phyloP scores from a whole-genome alignment of 345 rosid species.

The Gossypium thurberi region DNA sequence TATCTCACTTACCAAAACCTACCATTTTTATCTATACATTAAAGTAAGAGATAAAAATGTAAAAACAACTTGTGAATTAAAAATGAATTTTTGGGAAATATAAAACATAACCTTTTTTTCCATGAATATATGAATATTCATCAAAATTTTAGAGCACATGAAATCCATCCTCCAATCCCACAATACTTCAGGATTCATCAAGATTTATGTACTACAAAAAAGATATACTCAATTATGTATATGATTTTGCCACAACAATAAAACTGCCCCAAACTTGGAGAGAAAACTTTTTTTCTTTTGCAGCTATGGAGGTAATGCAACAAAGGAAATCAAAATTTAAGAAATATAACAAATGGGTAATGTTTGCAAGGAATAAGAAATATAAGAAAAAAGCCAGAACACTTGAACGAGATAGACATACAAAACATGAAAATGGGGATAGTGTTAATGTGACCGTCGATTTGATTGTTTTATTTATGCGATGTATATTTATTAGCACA shows the following conservation, averaged over 20 bases:
- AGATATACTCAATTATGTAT: neutral
- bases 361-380: conserved; percentile 18
- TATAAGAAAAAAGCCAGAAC: conserved; percentile 4
- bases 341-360: conserved; percentile 14
- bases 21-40: too few relatives aligned
- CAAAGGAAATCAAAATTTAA: conserved; percentile 2
- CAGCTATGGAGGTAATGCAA: conserved; percentile 2
- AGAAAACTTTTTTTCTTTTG: neutral
- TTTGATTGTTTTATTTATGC: conserved; percentile 23
- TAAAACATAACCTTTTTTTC: too few relatives aligned
- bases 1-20: too few relatives aligned
- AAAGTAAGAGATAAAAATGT: too few relatives aligned
- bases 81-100: too few relatives aligned
- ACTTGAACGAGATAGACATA: neutral
- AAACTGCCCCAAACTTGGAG: neutral
- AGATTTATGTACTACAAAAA: neutral
- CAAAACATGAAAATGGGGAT: conserved; percentile 7
- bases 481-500: neutral
- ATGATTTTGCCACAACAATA: neutral
- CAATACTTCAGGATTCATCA: too few relatives aligned
- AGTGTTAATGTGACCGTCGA: conserved; percentile 5
- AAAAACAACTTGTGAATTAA: too few relatives aligned
- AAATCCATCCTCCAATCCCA: too few relatives aligned
- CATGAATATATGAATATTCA: too few relatives aligned
- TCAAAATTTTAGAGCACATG: too few relatives aligned